Base-by-base conservation (phyloP, 352 stramenopile genomes). In the Phytophthora colocasiae region DNA sequence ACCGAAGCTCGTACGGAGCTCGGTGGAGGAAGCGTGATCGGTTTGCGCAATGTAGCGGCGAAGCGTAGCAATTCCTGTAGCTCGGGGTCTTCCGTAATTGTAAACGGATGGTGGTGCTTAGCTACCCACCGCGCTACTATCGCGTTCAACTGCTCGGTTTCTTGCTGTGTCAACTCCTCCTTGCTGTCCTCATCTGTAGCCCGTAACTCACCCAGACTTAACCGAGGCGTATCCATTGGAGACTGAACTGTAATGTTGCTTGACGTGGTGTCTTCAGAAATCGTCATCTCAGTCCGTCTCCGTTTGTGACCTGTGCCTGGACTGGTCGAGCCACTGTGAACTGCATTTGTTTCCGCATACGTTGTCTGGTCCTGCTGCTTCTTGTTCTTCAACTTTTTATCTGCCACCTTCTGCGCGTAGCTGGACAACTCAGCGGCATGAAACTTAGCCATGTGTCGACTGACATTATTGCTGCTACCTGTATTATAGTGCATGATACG, bases 401-500 rank as follows among this genome's bases (percentile, higher is more conserved):
- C 56, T 27, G 68, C 70, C 44, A 81, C 40, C 32, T 80, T 71
- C 34, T 79, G 71, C 54, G 71, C 73, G 24, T 79, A 85, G 52
- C 52, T 80, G 9, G 70, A 61, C 52, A 85, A 57, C 43, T 85
- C 77, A 0, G 60, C 46, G 4, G 67, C 63, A 41, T 85, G 77
- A 46, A 81, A 85, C 61, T 85, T 85, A 58, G 73, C 67, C 77
- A 85, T 85, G 59, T 85, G 77, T 3, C 77, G 73, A 48, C 77
- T 85, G 19, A 85, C 77, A 53, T 85, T 85, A 45, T 85, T 85
- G 73, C 73, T 82, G 51, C 73, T 85, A 40, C 73, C 73, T 4
- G 77, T 85, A 46, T 85, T 82, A 53, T 85, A 85, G 54, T 82
- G 77, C 77, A 85, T 85, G 36, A 78, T 70, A 15, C 73, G 77